Conservation (phyloP, 768 basidiomycete species). For the Mycena latifolia region DNA sequence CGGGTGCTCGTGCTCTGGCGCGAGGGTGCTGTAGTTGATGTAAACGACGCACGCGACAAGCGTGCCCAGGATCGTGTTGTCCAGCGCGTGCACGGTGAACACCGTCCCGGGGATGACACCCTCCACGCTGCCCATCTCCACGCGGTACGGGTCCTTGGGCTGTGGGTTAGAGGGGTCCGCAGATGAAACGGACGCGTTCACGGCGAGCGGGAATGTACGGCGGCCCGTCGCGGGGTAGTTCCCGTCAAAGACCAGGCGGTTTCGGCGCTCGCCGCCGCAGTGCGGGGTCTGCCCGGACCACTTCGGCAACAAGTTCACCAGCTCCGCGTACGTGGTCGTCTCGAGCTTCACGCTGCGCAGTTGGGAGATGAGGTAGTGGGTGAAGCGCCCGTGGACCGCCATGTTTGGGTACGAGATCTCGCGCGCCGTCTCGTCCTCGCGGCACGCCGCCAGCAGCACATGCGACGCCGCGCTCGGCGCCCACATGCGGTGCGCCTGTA, state of each 20-base stretch:
- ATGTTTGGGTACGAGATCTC: neutral
- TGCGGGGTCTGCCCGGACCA: slow-evolving; percentile 9
- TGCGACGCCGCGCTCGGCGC: slow-evolving; percentile 1
- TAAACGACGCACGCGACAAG: slow-evolving; percentile 11
- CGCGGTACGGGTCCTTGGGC: neutral
- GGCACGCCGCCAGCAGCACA: slow-evolving; percentile 15
- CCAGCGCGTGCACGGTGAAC: neutral
- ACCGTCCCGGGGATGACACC: slow-evolving; percentile 18
- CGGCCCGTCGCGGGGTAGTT: neutral
- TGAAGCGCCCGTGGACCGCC: neutral
- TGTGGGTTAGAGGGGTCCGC: too few species aligned
- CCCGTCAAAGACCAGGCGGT: slow-evolving; percentile 5
- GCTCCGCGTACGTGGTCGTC: slow-evolving; percentile 3
- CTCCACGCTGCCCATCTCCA: slow-evolving; percentile 10
- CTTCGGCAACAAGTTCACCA: neutral
- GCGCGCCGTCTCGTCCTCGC: slow-evolving; percentile 9
- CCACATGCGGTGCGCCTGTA: neutral
- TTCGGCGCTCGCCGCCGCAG: slow-evolving; percentile 3
- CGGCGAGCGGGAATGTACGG: neutral
- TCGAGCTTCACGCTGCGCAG: neutral
- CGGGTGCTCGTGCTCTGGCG: too few species aligned
- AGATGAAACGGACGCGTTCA: too few species aligned
- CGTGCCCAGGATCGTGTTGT: neutral
- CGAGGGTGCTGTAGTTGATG: neutral
- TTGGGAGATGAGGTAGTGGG: neutral